Conservation (phyloP, 345 rosid species). For the Excoecaria cochinchinensis region DNA sequence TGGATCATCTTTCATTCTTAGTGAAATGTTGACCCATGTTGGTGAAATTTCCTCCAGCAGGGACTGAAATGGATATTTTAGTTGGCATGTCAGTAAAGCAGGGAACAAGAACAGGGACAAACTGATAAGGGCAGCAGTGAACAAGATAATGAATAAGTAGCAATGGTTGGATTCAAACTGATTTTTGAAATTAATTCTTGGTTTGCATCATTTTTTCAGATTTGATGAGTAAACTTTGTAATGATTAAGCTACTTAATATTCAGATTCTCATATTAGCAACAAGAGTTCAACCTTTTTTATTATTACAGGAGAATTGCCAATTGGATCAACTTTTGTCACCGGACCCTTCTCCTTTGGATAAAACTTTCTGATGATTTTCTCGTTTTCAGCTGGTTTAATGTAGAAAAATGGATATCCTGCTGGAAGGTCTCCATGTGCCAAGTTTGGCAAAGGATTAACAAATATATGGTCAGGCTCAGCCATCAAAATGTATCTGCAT, state of each 20-base stretch:
- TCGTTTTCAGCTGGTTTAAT: constrained; percentile 59
- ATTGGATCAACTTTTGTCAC: constrained; percentile 62
- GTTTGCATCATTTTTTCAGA: neutral
- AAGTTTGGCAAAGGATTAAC: constrained; percentile 79
- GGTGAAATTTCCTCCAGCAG: constrained; percentile 87
- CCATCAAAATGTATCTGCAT: constrained; percentile 84
- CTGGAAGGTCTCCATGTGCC: constrained; percentile 66
- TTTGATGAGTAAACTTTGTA: neutral
- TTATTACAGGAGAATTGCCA: constrained; percentile 81
- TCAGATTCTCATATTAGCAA: neutral
- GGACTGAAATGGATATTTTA: constrained; percentile 38
- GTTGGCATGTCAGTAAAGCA: neutral
- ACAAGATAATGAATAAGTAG: neutral
- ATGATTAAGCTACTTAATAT: neutral
- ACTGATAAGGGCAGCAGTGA: neutral
- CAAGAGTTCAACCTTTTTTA: constrained; percentile 48
- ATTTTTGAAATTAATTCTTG: neutral
- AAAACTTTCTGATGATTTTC: constrained; percentile 58
- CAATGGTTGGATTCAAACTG: neutral
- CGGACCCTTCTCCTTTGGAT: constrained; percentile 69
- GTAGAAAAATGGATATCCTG: constrained; percentile 88
- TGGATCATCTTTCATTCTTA: constrained; percentile 89
- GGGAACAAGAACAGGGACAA: neutral
- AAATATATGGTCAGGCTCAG: constrained; percentile 93
- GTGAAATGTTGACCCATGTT: constrained; percentile 95